Conservation (phyloP, 179 eudicot species). For the Beta macrorhiza region DNA sequence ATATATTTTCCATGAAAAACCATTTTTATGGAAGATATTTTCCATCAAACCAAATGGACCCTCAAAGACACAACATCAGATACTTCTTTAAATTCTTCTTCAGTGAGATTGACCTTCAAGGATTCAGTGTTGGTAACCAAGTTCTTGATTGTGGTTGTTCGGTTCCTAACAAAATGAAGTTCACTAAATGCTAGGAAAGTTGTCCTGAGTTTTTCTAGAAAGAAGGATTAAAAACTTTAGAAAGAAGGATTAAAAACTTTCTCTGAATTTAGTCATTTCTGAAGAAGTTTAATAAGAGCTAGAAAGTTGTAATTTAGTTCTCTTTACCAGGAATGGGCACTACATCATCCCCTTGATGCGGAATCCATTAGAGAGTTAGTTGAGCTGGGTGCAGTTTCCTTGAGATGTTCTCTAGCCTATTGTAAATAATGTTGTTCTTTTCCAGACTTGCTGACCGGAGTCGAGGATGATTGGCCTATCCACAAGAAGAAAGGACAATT, state of each 20-base stretch:
- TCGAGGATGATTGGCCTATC: constrained; percentile 49
- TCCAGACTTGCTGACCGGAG: constrained; percentile 39
- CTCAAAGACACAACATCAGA: constrained; percentile 45
- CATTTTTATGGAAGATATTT: too few species aligned
- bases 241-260: too few species aligned
- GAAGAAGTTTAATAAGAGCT: neutral
- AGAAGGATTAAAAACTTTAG: neutral
- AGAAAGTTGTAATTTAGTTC: neutral
- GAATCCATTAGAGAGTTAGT: constrained; percentile 61
- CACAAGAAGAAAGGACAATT: neutral
- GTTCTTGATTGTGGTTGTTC: constrained; percentile 46
- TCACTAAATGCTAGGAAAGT: neutral
- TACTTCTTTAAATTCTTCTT: constrained; percentile 44
- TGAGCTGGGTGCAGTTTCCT: constrained; percentile 53
- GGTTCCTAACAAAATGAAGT: constrained; percentile 37
- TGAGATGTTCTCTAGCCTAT: constrained; percentile 45
- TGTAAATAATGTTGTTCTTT: constrained; percentile 51
- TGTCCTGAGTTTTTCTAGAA: neutral
- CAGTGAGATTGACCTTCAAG: constrained; percentile 44
- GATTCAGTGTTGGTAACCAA: constrained; percentile 49
- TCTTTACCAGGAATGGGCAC: constrained; percentile 64
- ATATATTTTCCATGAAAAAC: too few species aligned
- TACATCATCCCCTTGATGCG: constrained; percentile 60
- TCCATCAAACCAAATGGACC: neutral
- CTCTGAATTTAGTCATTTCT: too few species aligned